Percentiles rank a stretch among this genome's conserved stretches.
Evolutionary conservation across 1,284 basidiomycete species (phyloP).

Genomic region (Psilocybe mexicana): DNA sequence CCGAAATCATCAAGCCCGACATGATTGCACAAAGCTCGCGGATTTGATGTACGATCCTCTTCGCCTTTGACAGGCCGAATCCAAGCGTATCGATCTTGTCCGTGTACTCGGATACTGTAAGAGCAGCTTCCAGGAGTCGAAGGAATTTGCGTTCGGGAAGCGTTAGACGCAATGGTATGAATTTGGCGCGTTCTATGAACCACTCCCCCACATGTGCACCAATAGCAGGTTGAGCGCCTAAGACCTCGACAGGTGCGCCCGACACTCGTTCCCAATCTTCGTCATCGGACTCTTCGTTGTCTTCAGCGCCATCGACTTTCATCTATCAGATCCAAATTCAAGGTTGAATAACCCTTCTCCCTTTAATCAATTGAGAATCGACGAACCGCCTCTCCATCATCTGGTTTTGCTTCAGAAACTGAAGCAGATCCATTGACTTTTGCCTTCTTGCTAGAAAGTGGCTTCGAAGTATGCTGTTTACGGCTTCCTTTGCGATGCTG

Average conservation of each 20-base stretch:
- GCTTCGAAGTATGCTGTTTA: conserved; percentile 60
- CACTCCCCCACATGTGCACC: conserved; percentile 71
- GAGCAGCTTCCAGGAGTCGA: conserved; percentile 76
- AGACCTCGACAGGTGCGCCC: conserved; percentile 37
- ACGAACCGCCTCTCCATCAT: conserved; percentile 28
- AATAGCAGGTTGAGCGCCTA: conserved; percentile 53
- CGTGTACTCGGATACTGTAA: conserved; percentile 81
- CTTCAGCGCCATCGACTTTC: conserved; percentile 46
- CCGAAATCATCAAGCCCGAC: conserved; percentile 74
- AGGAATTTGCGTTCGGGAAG: conserved; percentile 76
- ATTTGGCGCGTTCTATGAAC: conserved; percentile 78
- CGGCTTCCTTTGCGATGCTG: conserved; percentile 79
- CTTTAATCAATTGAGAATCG: conserved; percentile 5
- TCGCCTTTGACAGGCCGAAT: conserved; percentile 73
- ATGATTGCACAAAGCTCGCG: conserved; percentile 81
- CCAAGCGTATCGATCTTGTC: conserved; percentile 81
- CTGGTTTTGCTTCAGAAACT: conserved; percentile 1
- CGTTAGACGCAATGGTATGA: conserved; percentile 73
- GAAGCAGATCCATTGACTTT: conserved; percentile 23
- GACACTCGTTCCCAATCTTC: conserved; percentile 48
- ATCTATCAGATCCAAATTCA: conserved; percentile 36
- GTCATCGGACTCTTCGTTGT: conserved; percentile 46
- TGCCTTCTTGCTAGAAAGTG: conserved; percentile 34
- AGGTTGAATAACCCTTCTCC: conserved; percentile 9
- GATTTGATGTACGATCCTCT: conserved; percentile 80